Evolutionary conservation across 345 rosid species (phyloP).

Genomic region (Murraya koenigii): DNA sequence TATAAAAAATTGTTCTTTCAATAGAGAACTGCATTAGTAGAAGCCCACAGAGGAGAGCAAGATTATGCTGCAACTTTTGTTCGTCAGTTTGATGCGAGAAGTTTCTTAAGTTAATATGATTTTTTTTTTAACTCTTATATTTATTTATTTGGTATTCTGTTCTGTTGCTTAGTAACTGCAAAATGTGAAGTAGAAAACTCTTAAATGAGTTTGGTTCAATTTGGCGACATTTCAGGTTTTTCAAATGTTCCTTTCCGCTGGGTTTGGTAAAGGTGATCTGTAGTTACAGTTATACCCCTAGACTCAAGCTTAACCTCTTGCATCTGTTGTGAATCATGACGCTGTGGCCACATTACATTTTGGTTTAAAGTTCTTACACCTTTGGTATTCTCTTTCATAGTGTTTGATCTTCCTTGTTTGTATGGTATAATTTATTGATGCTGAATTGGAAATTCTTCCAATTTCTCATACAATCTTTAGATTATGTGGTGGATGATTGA

Average conservation of each 20-base stretch:
- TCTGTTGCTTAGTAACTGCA: conserved; percentile 1
- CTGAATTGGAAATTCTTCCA: too few relatives aligned
- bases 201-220: background rate
- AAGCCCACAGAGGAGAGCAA: background rate
- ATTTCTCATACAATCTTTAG: background rate
- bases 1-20: background rate
- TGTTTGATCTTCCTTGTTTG: background rate
- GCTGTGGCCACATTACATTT: background rate
- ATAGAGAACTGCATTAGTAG: conserved; percentile 1
- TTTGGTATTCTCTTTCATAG: background rate
- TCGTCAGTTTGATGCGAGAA: background rate
- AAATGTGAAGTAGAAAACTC: background rate
- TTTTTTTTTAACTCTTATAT: background rate
- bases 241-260: background rate
- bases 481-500: background rate
- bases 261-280: background rate
- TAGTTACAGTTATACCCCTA: background rate
- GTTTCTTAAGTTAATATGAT: conserved; percentile 1
- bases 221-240: background rate
- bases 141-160: background rate
- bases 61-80: background rate
- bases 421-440: background rate
- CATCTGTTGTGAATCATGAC: background rate
- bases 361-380: background rate
- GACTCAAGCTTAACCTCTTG: background rate